These are phyloP conservation scores for Leptomonas seymouri DNA, from an alignment of 208 protist genomes.

Conservation along the genomic window DNA sequence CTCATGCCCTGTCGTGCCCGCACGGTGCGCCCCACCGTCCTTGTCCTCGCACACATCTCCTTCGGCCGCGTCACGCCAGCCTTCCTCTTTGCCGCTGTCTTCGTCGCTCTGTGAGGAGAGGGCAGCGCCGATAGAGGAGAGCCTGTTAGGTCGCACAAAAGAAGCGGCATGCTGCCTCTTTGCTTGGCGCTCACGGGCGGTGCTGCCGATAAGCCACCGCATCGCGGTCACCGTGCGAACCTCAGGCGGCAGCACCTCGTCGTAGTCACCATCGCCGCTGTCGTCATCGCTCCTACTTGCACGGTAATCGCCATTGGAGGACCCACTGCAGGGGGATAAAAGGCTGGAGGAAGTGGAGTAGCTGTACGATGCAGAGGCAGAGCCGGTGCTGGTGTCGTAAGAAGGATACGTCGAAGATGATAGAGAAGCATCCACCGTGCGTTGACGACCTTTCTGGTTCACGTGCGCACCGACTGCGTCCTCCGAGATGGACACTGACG, in stretches of 20 bases:
- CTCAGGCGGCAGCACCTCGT: background rate
- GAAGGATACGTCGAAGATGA: background rate
- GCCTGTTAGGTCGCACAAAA: slow-evolving; percentile 20
- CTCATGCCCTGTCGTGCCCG: too few relatives aligned
- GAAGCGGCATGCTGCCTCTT: slow-evolving; percentile 5
- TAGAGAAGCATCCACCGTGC: background rate
- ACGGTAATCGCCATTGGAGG: background rate
- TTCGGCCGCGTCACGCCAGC: too few relatives aligned
- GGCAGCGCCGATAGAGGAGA: background rate
- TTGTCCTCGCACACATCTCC: too few relatives aligned
- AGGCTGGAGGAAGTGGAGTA: background rate
- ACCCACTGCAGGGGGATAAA: too few relatives aligned
- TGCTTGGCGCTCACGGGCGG: background rate
- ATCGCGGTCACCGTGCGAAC: slow-evolving; percentile 16
- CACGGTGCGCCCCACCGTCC: background rate
- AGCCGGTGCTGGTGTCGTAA: background rate
- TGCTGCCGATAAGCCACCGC: slow-evolving; percentile 12
- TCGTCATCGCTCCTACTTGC: background rate
- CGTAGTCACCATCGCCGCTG: background rate
- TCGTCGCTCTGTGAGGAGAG: background rate
- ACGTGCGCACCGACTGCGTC: background rate
- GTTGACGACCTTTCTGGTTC: background rate
- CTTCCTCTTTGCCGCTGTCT: background rate
- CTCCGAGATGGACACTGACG: too few relatives aligned
- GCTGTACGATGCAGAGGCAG: background rate